A percentile compares a stretch with the other conserved stretches of the same genome.
phyloP scores from a whole-genome alignment of 2,329 filamentous ascomycete species.

The Xenosphaeropsis pyriputrescens region DNA sequence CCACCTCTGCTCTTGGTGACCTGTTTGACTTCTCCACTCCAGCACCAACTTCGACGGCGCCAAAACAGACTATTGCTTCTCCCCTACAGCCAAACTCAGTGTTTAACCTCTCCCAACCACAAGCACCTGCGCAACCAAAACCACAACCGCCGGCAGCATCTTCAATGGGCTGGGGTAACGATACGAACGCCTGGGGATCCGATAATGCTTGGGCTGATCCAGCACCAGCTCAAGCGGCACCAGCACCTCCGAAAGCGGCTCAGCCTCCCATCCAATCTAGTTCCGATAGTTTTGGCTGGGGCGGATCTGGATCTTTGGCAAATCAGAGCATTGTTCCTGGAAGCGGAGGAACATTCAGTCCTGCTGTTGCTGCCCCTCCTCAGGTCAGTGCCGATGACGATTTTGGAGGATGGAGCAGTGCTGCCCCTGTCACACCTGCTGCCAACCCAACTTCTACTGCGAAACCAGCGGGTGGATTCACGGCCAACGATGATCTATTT shows the following conservation, averaged over 20 bases:
- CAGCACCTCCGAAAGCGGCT: constrained; percentile 16
- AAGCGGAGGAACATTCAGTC: constrained; percentile 48
- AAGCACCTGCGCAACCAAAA: constrained; percentile 24
- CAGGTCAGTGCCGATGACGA: constrained; percentile 82
- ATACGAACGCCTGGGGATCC: constrained; percentile 67
- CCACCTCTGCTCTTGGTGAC: constrained; percentile 51
- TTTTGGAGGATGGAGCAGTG: constrained; percentile 88
- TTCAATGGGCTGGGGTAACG: constrained; percentile 22
- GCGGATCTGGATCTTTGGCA: constrained; percentile 32
- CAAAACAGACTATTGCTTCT: constrained; percentile 20
- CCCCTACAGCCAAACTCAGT: constrained; percentile 39
- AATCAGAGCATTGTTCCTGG: constrained; percentile 46
- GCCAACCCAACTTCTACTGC: constrained; percentile 24
- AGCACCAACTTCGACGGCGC: constrained; percentile 26
- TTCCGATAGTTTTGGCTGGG: constrained; percentile 49
- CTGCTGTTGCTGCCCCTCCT: constrained; percentile 28
- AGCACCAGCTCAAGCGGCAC: constrained; percentile 37
- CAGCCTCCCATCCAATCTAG: constrained; percentile 17
- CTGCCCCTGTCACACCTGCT: constrained; percentile 36
- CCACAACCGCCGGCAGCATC: constrained; percentile 23
- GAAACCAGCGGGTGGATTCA: constrained; percentile 45
- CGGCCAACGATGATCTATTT: constrained; percentile 73
- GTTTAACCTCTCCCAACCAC: constrained; percentile 58
- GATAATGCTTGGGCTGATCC: constrained; percentile 68
- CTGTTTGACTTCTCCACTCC: constrained; percentile 63